Base-by-base conservation (phyloP, 192 early-diverging fungal species). In the Polychytrium aggregatum region DNA sequence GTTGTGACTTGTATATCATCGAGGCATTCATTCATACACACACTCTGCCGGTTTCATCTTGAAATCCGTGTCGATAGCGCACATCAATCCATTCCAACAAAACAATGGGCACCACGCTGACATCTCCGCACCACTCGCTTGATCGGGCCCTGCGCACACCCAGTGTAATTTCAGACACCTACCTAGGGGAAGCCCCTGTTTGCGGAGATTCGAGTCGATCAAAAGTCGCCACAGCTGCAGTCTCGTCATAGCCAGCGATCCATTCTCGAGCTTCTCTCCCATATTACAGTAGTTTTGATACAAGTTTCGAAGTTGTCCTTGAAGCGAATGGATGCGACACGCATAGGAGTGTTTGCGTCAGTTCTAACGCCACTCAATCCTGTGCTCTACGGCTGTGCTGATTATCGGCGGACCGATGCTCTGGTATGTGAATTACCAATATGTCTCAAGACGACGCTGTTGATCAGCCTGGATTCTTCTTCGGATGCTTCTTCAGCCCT, bases 221-320 rank as follows among this genome's bases (percentile, higher is more conserved):
- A 72, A 43, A 16, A 76, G 40, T 33, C 63, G 35, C 58, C 71
- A 71, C n/a, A 76, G 25, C 5, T 69, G 53, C 6, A 57, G 42
- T 26, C 53, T 20, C 9, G 55, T 52, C 20, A 76, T 55, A 10
- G 56, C 55, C 27, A 24, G 24, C 6, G 20, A 28, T 44, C 47
- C 29, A 29, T 18, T n/a, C 27, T 7, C 44, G 20, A 42, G 21
- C 21, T 38, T 29, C 11, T 9, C 51, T 33, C 27, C 43, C 1
- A 60, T 20, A 5, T 14, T 14, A 30, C 65, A 45, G 50, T 68
- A 72, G 44, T 52, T 40, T 4, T 39, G 37, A 42, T 76, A 76
- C 9, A 76, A 56, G 3, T 54, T 35, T 9, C 64, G 43, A 35
- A 76, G 49, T 10, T 63, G 51, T 14, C 3, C 59, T 61, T 18